Evolutionary conservation across 2,329 filamentous ascomycete genomes (phyloP).

Genomic region (Stagonosporopsis rhizophila): DNA sequence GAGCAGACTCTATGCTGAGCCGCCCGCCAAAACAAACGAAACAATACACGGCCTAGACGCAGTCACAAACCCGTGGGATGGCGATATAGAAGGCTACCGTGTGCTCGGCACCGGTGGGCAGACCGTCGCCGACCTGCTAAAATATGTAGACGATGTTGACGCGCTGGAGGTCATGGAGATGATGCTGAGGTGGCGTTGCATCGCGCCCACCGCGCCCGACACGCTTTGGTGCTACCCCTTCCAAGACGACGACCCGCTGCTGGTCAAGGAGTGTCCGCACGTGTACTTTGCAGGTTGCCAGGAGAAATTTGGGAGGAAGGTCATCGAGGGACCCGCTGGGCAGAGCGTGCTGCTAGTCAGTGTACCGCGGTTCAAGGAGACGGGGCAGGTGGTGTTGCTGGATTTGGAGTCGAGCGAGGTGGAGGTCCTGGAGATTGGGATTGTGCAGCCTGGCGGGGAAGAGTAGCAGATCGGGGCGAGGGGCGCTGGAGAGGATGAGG

Average conservation of each 20-base stretch:
- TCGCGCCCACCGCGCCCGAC: conserved; percentile 92
- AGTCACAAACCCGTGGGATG: conserved; percentile 93
- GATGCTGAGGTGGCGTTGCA: conserved; percentile 90
- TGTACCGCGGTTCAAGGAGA: conserved; percentile 81
- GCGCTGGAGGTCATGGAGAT: conserved; percentile 90
- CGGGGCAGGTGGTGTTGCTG: conserved; percentile 80
- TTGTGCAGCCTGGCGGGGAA: conserved; percentile 22
- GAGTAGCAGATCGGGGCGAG: too few relatives aligned
- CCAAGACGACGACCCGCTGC: conserved; percentile 90
- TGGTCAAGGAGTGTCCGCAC: conserved; percentile 84
- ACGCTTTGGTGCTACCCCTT: conserved; percentile 97
- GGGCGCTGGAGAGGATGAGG: too few relatives aligned
- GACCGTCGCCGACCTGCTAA: conserved; percentile 91
- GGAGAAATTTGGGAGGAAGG: conserved; percentile 74
- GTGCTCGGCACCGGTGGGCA: conserved; percentile 88
- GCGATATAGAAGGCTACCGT: conserved; percentile 87
- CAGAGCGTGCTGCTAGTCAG: conserved; percentile 80
- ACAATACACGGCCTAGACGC: conserved; percentile 78
- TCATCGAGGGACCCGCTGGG: conserved; percentile 69
- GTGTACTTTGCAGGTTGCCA: conserved; percentile 91
- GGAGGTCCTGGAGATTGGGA: conserved; percentile 62
- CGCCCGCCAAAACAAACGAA: conserved; percentile 49
- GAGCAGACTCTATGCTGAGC: conserved; percentile 70
- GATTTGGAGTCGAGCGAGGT: conserved; percentile 86
- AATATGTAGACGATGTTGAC: conserved; percentile 82